Conservation (phyloP, 306 rosid species). For the Pyrus betulifolia region DNA sequence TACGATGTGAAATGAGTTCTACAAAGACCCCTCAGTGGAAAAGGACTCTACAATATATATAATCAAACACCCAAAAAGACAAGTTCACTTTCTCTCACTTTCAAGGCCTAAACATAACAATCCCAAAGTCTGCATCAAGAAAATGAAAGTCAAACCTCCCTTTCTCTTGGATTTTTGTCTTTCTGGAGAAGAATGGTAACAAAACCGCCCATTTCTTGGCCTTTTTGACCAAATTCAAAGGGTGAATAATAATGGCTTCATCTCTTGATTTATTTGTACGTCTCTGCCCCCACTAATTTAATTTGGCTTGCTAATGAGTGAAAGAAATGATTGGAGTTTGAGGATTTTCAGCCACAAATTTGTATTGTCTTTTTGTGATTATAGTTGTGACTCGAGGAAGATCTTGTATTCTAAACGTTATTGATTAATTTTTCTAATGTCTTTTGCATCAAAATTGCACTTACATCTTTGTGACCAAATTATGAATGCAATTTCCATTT, state of each 20-base stretch:
- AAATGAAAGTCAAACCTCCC: constrained; percentile 6
- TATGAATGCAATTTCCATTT: background rate
- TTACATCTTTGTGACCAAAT: too few relatives aligned
- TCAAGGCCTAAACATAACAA: background rate
- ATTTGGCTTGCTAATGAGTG: background rate
- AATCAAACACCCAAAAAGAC: background rate
- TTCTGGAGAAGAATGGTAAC: background rate
- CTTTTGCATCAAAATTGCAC: background rate
- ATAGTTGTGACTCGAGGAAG: rapidly evolving
- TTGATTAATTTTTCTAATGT: too few relatives aligned
- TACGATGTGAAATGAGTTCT: too few relatives aligned
- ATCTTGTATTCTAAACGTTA: background rate
- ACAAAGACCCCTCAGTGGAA: too few relatives aligned
- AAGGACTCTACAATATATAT: too few relatives aligned
- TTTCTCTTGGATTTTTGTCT: background rate
- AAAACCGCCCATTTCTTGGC: background rate
- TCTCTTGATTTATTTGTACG: background rate
- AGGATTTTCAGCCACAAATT: background rate
- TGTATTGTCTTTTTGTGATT: background rate
- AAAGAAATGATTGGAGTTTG: background rate
- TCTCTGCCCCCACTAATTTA: background rate
- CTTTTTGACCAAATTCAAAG: background rate
- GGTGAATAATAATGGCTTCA: background rate
- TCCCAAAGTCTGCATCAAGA: constrained; percentile 13
- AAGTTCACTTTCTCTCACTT: constrained; percentile 1